These are phyloP conservation scores for Lepidopterella palustris DNA, from an alignment of 495 filamentous ascomycete species.

Conservation along the genomic window DNA sequence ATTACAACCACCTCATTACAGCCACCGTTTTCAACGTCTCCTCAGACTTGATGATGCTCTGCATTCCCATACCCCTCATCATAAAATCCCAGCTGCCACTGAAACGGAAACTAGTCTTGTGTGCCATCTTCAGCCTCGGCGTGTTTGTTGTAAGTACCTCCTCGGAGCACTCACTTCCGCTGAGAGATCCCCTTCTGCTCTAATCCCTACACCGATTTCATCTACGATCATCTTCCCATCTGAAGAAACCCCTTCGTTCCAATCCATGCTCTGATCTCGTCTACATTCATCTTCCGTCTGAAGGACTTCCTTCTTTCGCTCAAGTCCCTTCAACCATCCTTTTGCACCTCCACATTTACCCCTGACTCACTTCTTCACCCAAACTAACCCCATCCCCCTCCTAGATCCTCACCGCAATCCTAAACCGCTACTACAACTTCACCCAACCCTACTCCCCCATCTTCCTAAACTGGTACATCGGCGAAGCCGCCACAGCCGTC, in stretches of 20 bases:
- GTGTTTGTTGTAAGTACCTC: slow-evolving; percentile 45
- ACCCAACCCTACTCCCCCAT: slow-evolving; percentile 45
- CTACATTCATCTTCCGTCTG: no score
- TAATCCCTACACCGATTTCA: no score
- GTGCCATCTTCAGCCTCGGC: slow-evolving; percentile 46
- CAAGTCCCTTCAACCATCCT: no score
- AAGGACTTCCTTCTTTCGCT: no score
- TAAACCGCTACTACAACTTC: slow-evolving; percentile 62
- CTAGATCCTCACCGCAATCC: slow-evolving; percentile 49
- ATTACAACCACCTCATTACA: slow-evolving; percentile 52
- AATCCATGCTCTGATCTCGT: no score
- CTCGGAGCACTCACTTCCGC: neutral
- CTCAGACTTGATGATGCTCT: slow-evolving; percentile 54
- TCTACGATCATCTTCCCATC: no score
- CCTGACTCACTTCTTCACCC: no score
- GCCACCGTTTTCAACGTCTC: slow-evolving; percentile 58
- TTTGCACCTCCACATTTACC: no score
- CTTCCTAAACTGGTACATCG: slow-evolving; percentile 61
- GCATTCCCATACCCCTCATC: slow-evolving; percentile 55
- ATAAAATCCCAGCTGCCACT: slow-evolving; percentile 46
- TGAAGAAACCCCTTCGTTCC: neutral
- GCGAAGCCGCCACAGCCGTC: slow-evolving; percentile 54
- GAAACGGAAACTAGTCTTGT: slow-evolving; percentile 46
- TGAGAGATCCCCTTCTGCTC: neutral
- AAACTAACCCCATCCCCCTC: neutral